These are phyloP conservation scores for Cystobasidium slooffiae DNA, from an alignment of 1,284 basidiomycete species.

Conservation along the genomic window DNA sequence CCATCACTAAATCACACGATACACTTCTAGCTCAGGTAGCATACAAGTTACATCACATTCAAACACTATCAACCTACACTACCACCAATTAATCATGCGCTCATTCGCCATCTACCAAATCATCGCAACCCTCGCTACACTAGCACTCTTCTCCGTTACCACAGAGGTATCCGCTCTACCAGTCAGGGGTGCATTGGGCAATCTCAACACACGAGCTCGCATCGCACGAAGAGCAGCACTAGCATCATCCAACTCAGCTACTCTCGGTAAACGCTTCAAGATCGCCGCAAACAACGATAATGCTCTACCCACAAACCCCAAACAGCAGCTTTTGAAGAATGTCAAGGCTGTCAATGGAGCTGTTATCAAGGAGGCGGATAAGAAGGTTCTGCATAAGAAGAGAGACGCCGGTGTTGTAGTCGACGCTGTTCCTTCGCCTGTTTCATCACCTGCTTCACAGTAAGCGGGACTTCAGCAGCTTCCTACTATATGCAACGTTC, in stretches of 20 bases:
- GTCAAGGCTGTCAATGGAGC: neutral
- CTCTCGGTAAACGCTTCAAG: slow-evolving; percentile 6
- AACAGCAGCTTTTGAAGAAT: slow-evolving; percentile 8
- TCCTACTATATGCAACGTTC: neutral
- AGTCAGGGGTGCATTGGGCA: slow-evolving; percentile 40
- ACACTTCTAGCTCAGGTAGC: slow-evolving; percentile 8
- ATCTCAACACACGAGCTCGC: slow-evolving; percentile 34
- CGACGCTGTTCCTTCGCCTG: slow-evolving; percentile 6
- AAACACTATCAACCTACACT: neutral
- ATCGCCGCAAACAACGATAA: neutral
- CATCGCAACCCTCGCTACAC: slow-evolving; percentile 38
- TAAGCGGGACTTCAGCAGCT: neutral
- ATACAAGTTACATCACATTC: neutral
- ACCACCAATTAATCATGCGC: slow-evolving; percentile 22
- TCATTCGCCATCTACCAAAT: slow-evolving; percentile 40
- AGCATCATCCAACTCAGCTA: neutral
- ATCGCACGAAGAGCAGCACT: slow-evolving; percentile 34
- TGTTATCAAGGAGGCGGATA: neutral
- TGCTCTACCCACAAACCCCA: slow-evolving; percentile 6
- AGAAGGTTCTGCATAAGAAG: neutral
- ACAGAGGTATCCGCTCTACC: slow-evolving; percentile 31
- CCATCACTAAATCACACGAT: neutral
- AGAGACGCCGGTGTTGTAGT: slow-evolving; percentile 9
- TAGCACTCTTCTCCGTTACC: slow-evolving; percentile 36
- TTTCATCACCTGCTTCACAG: slow-evolving; percentile 4